Evolutionary conservation across 805 yeast species (phyloP).

Genomic region (Millerago galiae): DNA sequence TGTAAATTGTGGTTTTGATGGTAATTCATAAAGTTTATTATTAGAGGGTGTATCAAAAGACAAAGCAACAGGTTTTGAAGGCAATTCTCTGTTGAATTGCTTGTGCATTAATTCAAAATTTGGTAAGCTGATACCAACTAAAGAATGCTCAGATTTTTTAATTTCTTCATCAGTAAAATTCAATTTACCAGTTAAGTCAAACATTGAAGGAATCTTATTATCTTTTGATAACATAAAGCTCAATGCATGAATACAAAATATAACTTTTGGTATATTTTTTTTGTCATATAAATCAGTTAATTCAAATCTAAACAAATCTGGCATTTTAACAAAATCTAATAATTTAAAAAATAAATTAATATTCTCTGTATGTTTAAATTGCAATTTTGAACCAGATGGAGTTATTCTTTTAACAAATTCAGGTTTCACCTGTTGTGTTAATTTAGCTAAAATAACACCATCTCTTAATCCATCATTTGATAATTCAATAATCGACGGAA

Average conservation of each 20-base stretch:
- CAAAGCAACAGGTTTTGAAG: constrained; percentile 2
- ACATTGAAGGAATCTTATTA: constrained; percentile 53
- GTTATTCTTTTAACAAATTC: constrained; percentile 47
- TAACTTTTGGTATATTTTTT: constrained; percentile 88
- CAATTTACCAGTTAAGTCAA: constrained; percentile 53
- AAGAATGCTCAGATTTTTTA: constrained; percentile 50
- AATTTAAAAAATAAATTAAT: constrained; percentile 77
- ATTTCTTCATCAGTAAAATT: constrained; percentile 67
- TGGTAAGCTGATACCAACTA: constrained; percentile 69
- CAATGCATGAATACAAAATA: constrained; percentile 87
- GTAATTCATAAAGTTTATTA: not conserved
- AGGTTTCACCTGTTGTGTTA: constrained; percentile 69
- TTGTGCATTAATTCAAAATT: constrained; percentile 57
- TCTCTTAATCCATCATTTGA: constrained; percentile 60
- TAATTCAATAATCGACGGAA: constrained; percentile 52
- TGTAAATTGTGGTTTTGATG: not conserved
- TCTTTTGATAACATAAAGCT: constrained; percentile 60
- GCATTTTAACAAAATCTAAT: constrained; percentile 64
- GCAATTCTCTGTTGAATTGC: constrained; percentile 29
- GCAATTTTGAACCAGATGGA: constrained; percentile 56
- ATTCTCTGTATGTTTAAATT: constrained; percentile 89
- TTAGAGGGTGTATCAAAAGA: not conserved
- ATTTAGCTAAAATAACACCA: constrained; percentile 79
- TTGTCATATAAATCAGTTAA: constrained; percentile 89
- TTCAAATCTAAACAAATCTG: constrained; percentile 85